Base-by-base conservation (phyloP, 768 basidiomycete species). In the Termitomyces sp. region DNA sequence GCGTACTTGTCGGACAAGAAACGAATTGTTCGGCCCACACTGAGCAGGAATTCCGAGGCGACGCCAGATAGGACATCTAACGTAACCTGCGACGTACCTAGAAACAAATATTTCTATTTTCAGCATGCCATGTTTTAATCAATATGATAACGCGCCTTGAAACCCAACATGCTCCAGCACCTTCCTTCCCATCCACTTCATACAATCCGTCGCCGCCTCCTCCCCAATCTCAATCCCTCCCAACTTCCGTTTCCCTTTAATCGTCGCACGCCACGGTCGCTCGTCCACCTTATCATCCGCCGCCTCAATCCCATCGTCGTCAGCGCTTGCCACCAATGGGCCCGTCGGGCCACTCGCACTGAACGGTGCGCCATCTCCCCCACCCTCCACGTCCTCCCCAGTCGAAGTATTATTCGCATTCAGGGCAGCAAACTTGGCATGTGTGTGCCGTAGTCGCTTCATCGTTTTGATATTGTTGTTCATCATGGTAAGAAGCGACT, bases 161-260 rank as follows among this genome's bases (percentile, higher is more conserved):
- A 97, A 97, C 2, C 94, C 94, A 46, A 80, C 77, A 74, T 97
- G 95, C 62, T 96, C 93, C 62, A 97, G 64, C 49, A 96, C 77
- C 72, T 90, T 93, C 51, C 73, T 71, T 22, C 80, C 75, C 78
- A 83, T 81, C 90, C 85, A 92, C 60, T 77, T 74, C 64, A 87
- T 64, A 71, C 87, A 94, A 53, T 83, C 77, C 43, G 72, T 69
- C 8, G 86, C 84, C 55, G 77, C 83, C 54, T 75, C 70, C 56
- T 78, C 78, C 1, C 85, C 88, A 26, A 90, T 66, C 54, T 87
- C 87, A 41, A 80, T 61, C 11, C 74, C 76, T 37, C 60, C 60
- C 35, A 60, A 58, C 47, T 65, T 65, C 51, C 59, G 57, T 57
- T 70, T 70, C 49, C 63, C 65, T 45, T 68, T 68, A 17, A 64